Evolutionary conservation across 1,284 basidiomycete species (phyloP).

Genomic region (Porogramme epimiltina): DNA sequence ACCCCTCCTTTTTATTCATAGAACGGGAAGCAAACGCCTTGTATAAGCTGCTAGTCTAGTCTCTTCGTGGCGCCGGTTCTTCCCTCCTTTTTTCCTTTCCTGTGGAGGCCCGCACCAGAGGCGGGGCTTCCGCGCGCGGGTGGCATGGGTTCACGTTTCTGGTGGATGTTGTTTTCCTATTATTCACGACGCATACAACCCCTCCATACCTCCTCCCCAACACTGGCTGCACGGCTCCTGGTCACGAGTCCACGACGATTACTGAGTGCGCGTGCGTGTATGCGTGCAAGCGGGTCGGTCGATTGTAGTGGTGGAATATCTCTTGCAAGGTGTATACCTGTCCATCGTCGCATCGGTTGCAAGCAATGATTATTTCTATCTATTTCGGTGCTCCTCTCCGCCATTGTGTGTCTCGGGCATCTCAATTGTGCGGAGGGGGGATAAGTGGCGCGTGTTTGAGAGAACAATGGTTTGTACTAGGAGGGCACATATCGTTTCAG

Average conservation of each 20-base stretch:
- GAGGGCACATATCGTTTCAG: too few relatives aligned
- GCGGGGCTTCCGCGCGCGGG: conserved; percentile 18
- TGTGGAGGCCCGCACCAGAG: conserved; percentile 16
- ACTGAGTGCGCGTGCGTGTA: conserved; percentile 4
- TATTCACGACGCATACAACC: conserved; percentile 3
- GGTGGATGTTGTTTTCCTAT: conserved; percentile 21
- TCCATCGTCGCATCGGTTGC: conserved; percentile 9
- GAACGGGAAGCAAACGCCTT: conserved; percentile 22
- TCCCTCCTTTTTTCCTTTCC: conserved; percentile 7
- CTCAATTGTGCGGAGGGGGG: too few relatives aligned
- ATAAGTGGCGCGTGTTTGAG: too few relatives aligned
- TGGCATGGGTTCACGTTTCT: conserved; percentile 14
- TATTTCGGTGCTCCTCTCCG: conserved; percentile 5
- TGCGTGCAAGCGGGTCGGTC: conserved; percentile 21
- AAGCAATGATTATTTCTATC: conserved; percentile 23
- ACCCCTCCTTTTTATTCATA: conserved; percentile 9
- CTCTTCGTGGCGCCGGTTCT: conserved; percentile 20
- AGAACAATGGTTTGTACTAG: too few relatives aligned
- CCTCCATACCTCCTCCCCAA: neutral
- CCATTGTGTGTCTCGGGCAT: neutral
- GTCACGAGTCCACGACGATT: conserved; percentile 17
- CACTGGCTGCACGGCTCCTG: conserved; percentile 16
- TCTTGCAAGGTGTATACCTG: conserved; percentile 8
- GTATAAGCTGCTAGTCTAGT: conserved; percentile 22
- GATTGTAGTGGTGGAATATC: conserved; percentile 14